A percentile compares a stretch with the other conserved stretches of the same genome.
Evolutionary conservation across 768 basidiomycete species (phyloP).

Genomic region (Mrakia blollopis): DNA sequence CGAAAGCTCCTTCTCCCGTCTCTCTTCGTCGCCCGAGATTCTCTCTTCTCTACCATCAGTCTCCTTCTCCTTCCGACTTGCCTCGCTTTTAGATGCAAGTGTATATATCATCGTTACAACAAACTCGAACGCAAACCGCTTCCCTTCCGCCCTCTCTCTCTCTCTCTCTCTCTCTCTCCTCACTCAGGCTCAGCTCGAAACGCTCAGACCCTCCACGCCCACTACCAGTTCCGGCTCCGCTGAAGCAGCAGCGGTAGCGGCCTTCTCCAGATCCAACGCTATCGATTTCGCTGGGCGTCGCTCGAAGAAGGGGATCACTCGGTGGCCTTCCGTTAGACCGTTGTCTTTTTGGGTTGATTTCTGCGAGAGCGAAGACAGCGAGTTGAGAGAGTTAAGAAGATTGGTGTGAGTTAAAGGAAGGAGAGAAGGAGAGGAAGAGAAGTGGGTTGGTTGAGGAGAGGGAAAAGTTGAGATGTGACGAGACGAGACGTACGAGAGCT

Average conservation of each 20-base stretch:
- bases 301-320: constrained; percentile 25
- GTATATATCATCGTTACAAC: too few species aligned
- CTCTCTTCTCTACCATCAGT: too few species aligned
- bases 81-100: too few species aligned
- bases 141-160: too few species aligned
- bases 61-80: too few species aligned
- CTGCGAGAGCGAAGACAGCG: not conserved
- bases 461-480: not conserved
- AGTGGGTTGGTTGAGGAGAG: too few species aligned
- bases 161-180: too few species aligned
- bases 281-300: constrained; percentile 9
- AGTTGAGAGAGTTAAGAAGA: not conserved
- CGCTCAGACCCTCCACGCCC: not conserved
- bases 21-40: too few species aligned
- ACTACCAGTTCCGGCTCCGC: not conserved
- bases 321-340: not conserved
- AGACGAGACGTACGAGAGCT: not conserved
- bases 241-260: too few species aligned
- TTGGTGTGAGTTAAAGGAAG: not conserved
- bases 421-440: not conserved
- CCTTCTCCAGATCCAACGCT: constrained; percentile 13
- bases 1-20: too few species aligned
- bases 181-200: not conserved
- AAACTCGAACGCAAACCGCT: too few species aligned
- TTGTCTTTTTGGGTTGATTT: not conserved